Conservation (phyloP, 2,329 filamentous ascomycete species). For the Hypoxylon sp. region DNA sequence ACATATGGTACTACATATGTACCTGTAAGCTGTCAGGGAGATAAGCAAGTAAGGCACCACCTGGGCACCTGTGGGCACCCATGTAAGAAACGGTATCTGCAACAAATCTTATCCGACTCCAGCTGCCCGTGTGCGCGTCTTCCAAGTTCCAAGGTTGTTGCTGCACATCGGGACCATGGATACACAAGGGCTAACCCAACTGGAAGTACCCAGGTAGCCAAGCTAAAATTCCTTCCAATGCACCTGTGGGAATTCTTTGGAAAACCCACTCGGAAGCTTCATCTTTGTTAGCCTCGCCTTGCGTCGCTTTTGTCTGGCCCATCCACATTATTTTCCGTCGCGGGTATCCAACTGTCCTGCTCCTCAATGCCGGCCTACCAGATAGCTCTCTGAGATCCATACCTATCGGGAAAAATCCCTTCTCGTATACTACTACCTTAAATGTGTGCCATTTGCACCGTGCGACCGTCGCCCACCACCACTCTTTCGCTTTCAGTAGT, state of each 20-base stretch:
- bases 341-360: constrained; percentile 17
- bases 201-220: constrained; percentile 1
- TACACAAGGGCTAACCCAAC: constrained; percentile 6
- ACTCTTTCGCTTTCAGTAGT: constrained; percentile 32
- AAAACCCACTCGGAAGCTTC: constrained; percentile 29
- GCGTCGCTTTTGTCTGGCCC: constrained; percentile 25
- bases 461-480: constrained; percentile 33
- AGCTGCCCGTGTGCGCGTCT: constrained; percentile 5
- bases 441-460: constrained; percentile 39
- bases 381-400: constrained; percentile 37
- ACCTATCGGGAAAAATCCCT: constrained; percentile 36
- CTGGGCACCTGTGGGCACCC: neutral
- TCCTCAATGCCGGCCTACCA: constrained; percentile 37
- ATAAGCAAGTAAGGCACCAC: constrained; percentile 7
- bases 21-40: neutral
- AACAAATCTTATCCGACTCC: constrained; percentile 39
- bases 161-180: too few relatives aligned
- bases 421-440: constrained; percentile 30
- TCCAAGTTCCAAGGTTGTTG: neutral
- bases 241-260: constrained; percentile 13
- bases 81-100: constrained; percentile 12
- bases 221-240: constrained; percentile 26
- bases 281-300: constrained; percentile 39
- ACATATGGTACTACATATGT: neutral
- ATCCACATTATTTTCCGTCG: constrained; percentile 38